Percentiles rank a stretch among this genome's conserved stretches.
phyloP scores from a whole-genome alignment of 371 early-diverging fungal genomes.

The Mortierella sp. region DNA sequence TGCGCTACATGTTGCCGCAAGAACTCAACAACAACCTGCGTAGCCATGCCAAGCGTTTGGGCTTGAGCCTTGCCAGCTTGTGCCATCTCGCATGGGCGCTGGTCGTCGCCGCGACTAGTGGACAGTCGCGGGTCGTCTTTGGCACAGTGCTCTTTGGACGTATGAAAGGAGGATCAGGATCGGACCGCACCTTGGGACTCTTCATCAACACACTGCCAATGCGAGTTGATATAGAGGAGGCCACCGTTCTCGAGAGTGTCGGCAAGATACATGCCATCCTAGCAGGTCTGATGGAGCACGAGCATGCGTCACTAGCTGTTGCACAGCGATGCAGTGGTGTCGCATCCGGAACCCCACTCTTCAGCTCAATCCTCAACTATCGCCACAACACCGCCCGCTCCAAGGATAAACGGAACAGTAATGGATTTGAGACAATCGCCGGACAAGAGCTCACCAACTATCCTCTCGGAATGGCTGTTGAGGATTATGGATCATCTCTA shows the following conservation, averaged over 20 bases:
- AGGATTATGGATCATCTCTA: slow-evolving; percentile 9
- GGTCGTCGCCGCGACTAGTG: slow-evolving; percentile 15
- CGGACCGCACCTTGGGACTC: slow-evolving; percentile 11
- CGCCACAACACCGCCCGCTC: slow-evolving; percentile 12
- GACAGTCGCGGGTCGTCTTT: slow-evolving; percentile 21
- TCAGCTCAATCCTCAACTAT: slow-evolving; percentile 29
- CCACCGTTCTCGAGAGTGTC: slow-evolving; percentile 5
- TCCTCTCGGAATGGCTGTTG: slow-evolving; percentile 9
- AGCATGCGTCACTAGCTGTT: slow-evolving; percentile 13
- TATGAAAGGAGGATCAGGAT: neutral
- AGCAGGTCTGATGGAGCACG: slow-evolving; percentile 14
- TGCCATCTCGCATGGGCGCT: slow-evolving; percentile 17
- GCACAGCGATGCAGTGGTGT: slow-evolving; percentile 41
- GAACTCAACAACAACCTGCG: slow-evolving; percentile 21
- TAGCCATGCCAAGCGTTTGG: slow-evolving; percentile 9
- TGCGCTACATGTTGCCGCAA: slow-evolving; percentile 15
- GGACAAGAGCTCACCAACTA: slow-evolving; percentile 10
- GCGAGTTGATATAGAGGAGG: slow-evolving; percentile 6
- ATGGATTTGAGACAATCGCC: neutral
- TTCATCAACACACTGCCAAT: slow-evolving; percentile 27
- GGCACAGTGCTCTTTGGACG: slow-evolving; percentile 23
- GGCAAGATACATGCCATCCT: neutral
- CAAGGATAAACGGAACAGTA: slow-evolving; percentile 20
- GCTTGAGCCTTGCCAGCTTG: slow-evolving; percentile 21
- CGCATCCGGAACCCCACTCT: slow-evolving; percentile 26